A percentile compares a stretch with the other conserved stretches of the same genome.
Evolutionary conservation across 2,329 filamentous ascomycete species (phyloP).

Genomic region (Rhynchosporium agropyri): DNA sequence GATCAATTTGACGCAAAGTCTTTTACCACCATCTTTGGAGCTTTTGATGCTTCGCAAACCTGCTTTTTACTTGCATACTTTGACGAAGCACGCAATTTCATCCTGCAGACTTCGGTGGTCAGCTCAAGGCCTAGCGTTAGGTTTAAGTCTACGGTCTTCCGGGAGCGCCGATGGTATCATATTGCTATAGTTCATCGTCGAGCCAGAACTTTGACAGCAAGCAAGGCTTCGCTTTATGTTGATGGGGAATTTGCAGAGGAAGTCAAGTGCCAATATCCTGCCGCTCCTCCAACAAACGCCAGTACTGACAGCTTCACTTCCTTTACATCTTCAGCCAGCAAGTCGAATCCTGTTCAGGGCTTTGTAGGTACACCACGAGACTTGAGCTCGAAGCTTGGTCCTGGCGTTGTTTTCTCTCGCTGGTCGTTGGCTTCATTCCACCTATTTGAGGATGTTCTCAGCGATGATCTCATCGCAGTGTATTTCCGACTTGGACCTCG

Average conservation of each 20-base stretch:
- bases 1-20: constrained; percentile 82
- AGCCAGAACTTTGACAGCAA: constrained; percentile 72
- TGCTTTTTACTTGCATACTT: constrained; percentile 94
- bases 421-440: constrained; percentile 92
- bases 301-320: constrained; percentile 71
- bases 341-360: constrained; percentile 76
- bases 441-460: constrained; percentile 82
- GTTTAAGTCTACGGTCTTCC: constrained; percentile 82
- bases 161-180: constrained; percentile 86
- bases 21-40: constrained; percentile 94
- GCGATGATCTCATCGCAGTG: constrained; percentile 89
- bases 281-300: constrained; percentile 64
- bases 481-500: constrained; percentile 86
- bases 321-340: constrained; percentile 62
- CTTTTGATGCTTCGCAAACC: constrained; percentile 87
- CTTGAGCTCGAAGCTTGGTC: constrained; percentile 74
- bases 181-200: constrained; percentile 84
- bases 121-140: constrained; percentile 86
- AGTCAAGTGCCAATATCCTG: constrained; percentile 84
- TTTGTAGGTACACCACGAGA: constrained; percentile 93
- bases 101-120: constrained; percentile 91
- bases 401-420: constrained; percentile 72
- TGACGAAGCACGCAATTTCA: constrained; percentile 92
- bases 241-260: constrained; percentile 95
- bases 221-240: constrained; percentile 85